Conservation (phyloP, 805 yeast species). For the Kluyveromyces lactis region DNA sequence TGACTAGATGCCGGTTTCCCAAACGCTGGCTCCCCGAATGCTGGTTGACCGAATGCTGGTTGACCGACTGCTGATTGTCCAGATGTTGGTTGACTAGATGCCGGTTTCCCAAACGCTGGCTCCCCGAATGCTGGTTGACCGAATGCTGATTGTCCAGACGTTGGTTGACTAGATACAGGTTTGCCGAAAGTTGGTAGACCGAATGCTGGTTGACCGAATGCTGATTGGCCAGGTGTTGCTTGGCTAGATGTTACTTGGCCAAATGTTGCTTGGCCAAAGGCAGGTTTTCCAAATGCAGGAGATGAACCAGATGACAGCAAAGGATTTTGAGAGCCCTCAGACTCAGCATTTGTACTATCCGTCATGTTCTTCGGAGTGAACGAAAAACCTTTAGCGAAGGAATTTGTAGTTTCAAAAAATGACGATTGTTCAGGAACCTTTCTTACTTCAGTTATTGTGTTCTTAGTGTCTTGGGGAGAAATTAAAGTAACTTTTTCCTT, state of each 20-base stretch:
- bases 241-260: too few relatives aligned
- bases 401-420: too few relatives aligned
- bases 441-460: neutral
- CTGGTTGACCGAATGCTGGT: conserved; percentile 11
- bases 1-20: conserved; percentile 8
- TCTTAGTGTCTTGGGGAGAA: too few relatives aligned
- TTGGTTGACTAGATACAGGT: too few relatives aligned
- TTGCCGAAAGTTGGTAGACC: conserved; percentile 18
- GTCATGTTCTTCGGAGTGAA: too few relatives aligned
- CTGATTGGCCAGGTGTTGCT: neutral
- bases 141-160: too few relatives aligned
- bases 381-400: neutral
- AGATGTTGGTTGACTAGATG: conserved; percentile 4
- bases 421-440: neutral
- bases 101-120: conserved; percentile 11
- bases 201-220: conserved; percentile 4
- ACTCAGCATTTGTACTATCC: too few relatives aligned
- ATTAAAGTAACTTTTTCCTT: too few relatives aligned
- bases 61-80: conserved; percentile 16
- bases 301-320: neutral
- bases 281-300: conserved; percentile 11
- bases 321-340: too few relatives aligned
- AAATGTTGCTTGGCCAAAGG: conserved; percentile 17
- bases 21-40: conserved; percentile 8
- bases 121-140: conserved; percentile 2